A percentile compares a stretch with the other conserved stretches of the same genome.
Conservation (phyloP, 2,329 filamentous ascomycete species). For the Hyphodiscus sp. region DNA sequence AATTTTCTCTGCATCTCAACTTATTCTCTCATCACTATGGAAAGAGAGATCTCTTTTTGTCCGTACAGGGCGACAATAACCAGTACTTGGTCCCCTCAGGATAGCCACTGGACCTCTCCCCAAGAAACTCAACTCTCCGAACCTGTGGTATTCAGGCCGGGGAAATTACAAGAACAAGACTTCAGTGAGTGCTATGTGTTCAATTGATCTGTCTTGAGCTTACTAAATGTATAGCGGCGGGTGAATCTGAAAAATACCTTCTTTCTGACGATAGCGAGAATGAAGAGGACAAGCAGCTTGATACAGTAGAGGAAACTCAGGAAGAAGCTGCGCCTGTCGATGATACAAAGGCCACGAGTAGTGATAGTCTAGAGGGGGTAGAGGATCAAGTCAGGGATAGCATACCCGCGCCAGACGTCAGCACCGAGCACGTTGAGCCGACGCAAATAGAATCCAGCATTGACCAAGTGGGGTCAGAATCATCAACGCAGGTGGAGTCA, state of each 20-base stretch:
- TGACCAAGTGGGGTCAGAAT: no score
- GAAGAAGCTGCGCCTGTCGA: not conserved
- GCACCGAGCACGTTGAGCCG: no score
- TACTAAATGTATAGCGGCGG: not conserved
- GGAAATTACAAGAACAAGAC: not conserved
- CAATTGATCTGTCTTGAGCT: not conserved
- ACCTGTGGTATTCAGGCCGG: not conserved
- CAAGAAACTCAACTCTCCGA: conserved; percentile 1
- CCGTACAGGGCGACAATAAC: conserved; percentile 24
- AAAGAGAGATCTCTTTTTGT: conserved; percentile 26
- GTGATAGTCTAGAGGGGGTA: not conserved
- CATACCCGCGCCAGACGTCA: not conserved
- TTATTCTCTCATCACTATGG: conserved; percentile 25
- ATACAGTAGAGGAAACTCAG: not conserved
- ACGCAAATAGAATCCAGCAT: no score
- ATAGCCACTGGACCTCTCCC: conserved; percentile 15
- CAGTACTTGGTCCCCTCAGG: conserved; percentile 16
- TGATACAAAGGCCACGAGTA: not conserved
- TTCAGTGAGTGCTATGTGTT: not conserved
- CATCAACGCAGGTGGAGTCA: no score
- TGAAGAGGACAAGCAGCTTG: not conserved
- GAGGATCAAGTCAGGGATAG: not conserved
- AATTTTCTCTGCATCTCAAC: conserved; percentile 12
- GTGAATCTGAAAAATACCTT: not conserved
- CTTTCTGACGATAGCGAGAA: not conserved